A percentile compares a stretch with the other conserved stretches of the same genome.
Conservation (phyloP, 108 stramenopile genomes). For the Tribonema minus region DNA sequence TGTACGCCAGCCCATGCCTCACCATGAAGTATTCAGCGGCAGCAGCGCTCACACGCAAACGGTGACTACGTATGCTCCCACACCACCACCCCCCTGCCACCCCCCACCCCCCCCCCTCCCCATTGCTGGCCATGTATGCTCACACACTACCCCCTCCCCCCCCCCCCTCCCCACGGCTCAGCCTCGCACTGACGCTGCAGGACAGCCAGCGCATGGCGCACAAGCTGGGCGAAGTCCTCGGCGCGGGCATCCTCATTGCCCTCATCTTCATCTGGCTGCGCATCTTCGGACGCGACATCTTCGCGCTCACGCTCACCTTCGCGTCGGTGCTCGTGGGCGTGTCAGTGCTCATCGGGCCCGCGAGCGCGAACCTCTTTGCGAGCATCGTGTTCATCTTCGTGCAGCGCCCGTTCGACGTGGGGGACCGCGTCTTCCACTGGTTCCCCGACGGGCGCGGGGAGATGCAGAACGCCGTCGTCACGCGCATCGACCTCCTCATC, state of each 20-base stretch:
- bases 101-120: too few species aligned
- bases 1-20: too few species aligned
- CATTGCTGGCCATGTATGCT: too few species aligned
- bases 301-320: constrained; percentile 14
- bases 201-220: constrained; percentile 27
- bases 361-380: background rate
- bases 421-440: constrained; percentile 26
- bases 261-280: constrained; percentile 28
- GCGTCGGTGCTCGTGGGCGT: constrained; percentile 17
- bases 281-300: constrained; percentile 13
- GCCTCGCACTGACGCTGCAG: constrained; percentile 9
- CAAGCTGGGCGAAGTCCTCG: constrained; percentile 16
- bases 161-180: too few species aligned
- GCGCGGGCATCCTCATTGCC: constrained; percentile 4
- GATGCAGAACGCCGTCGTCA: background rate
- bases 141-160: too few species aligned
- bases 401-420: constrained; percentile 19
- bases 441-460: constrained; percentile 1
- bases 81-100: too few species aligned
- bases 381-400: constrained; percentile 25
- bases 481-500: constrained; percentile 4
- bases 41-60: too few species aligned
- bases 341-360: constrained; percentile 11
- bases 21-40: too few species aligned
- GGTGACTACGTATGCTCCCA: too few species aligned